A percentile compares a stretch with the other conserved stretches of the same genome.
phyloP scores from a whole-genome alignment of 2,329 filamentous ascomycete species.

The Gyromitra esculenta region DNA sequence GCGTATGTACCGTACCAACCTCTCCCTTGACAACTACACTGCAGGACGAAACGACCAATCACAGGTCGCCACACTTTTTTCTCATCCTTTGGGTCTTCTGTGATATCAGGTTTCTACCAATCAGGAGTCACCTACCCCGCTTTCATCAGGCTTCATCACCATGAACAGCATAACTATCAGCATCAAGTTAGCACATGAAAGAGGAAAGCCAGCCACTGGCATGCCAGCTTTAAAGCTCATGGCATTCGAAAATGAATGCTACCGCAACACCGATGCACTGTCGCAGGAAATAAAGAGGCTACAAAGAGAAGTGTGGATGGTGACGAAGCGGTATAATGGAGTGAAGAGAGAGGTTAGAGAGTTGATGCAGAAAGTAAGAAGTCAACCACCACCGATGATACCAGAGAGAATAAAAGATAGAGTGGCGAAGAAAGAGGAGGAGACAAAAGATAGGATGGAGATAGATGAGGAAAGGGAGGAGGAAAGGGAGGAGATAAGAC shows the following conservation, averaged over 20 bases:
- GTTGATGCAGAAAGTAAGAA: background rate
- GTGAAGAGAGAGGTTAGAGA: background rate
- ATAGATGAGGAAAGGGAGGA: background rate
- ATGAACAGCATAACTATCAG: background rate
- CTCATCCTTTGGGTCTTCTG: too few species aligned
- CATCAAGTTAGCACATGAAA: too few species aligned
- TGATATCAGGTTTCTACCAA: background rate
- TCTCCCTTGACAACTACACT: too few species aligned
- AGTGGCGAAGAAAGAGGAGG: background rate
- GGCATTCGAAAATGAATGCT: background rate
- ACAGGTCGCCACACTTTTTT: too few species aligned
- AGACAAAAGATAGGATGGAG: background rate
- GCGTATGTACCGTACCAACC: too few species aligned
- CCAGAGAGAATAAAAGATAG: background rate
- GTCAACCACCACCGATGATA: background rate
- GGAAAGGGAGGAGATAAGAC: background rate
- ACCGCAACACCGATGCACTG: background rate
- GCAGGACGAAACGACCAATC: too few species aligned
- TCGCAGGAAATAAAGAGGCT: background rate
- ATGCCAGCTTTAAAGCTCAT: background rate
- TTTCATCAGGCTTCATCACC: background rate
- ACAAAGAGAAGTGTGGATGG: background rate
- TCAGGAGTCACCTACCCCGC: background rate
- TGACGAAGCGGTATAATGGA: background rate
- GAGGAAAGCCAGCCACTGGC: too few species aligned